phyloP scores from a whole-genome alignment of 169 alveolate genomes.

The Plasmodium gallinaceum region DNA sequence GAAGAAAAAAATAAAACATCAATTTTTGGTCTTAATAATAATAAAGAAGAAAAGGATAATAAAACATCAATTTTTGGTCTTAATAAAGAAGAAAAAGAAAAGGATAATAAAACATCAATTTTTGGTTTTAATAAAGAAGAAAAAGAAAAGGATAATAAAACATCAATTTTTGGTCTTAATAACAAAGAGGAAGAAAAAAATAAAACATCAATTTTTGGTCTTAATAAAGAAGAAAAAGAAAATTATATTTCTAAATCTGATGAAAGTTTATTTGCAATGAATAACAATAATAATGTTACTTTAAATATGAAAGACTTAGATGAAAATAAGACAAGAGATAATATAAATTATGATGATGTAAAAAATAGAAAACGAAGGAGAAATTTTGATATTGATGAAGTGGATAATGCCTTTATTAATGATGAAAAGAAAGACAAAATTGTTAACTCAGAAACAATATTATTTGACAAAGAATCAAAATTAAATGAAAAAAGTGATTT shows the following conservation, averaged over 20 bases:
- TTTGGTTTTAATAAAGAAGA: not conserved
- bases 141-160: not conserved
- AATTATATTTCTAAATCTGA: not conserved
- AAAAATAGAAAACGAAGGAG: slow-evolving; percentile 60
- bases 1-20: not conserved
- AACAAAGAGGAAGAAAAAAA: not conserved
- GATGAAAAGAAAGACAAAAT: not conserved
- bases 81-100: slow-evolving; percentile 1
- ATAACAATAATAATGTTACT: not conserved
- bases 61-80: not conserved
- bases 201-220: not conserved
- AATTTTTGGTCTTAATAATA: not conserved
- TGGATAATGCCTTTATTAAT: not conserved
- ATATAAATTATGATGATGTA: slow-evolving; percentile 68
- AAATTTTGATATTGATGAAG: slow-evolving; percentile 33
- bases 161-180: not conserved
- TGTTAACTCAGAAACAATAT: not conserved
- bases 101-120: slow-evolving; percentile 3
- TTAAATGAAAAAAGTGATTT: not conserved
- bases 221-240: not conserved
- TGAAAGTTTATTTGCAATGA: not conserved
- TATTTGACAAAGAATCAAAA: not conserved
- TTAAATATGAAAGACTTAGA: not conserved
- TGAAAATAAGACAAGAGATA: not conserved
- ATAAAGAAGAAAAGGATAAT: not conserved